Percentiles rank a stretch among this genome's conserved stretches.
These are phyloP conservation scores for Dorcoceras hygrometricum DNA, from an alignment of 257 asterid genomes.

Conservation along the genomic window DNA sequence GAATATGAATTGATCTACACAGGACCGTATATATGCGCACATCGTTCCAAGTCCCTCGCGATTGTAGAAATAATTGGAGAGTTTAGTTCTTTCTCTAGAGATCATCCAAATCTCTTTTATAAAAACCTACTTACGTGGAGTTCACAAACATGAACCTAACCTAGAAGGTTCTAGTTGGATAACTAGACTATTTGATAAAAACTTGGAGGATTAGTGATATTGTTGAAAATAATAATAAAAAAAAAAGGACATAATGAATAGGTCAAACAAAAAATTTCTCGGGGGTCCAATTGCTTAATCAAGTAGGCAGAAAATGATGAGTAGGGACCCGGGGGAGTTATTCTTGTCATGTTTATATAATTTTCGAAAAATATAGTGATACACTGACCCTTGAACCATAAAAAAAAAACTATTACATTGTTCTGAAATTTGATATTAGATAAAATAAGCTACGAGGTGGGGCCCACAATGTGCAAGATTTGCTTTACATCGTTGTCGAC, in stretches of 20 bases:
- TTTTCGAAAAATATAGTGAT: too few species aligned
- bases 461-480: neutral
- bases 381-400: too few species aligned
- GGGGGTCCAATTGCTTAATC: neutral
- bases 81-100: too few species aligned
- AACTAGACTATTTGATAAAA: neutral
- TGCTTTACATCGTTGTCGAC: neutral
- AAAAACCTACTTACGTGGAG: too few species aligned
- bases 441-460: neutral
- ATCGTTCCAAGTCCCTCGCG: too few species aligned
- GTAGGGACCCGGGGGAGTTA: neutral
- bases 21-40: too few species aligned
- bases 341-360: neutral
- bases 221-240: too few species aligned
- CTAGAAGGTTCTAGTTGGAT: neutral
- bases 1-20: too few species aligned
- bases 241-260: neutral
- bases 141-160: too few species aligned
- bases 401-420: too few species aligned
- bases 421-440: neutral
- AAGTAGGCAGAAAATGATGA: conserved; percentile 1
- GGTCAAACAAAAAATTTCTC: neutral
- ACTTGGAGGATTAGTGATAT: neutral
- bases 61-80: too few species aligned
- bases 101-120: too few species aligned